A percentile compares a stretch with the other conserved stretches of the same genome.
Evolutionary conservation across 352 stramenopile species (phyloP).

Genomic region (Phytophthora fragariae): DNA sequence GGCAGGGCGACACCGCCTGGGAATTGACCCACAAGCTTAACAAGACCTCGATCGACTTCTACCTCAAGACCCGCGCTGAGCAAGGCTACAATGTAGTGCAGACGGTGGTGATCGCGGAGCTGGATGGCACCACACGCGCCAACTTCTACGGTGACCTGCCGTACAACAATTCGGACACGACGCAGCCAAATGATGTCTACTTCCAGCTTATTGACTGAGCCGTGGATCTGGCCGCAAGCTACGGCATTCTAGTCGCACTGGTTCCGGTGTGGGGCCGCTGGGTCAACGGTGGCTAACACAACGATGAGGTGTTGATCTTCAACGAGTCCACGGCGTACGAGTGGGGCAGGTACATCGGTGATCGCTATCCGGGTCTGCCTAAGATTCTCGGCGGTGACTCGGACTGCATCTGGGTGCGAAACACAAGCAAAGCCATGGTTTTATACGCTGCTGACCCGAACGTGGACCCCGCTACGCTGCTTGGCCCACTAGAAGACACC

Average conservation of each 20-base stretch:
- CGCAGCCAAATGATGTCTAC: slow-evolving; percentile 36
- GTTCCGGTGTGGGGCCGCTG: slow-evolving; percentile 35
- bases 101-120: slow-evolving; percentile 36
- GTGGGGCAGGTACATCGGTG: slow-evolving; percentile 28
- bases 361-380: slow-evolving; percentile 29
- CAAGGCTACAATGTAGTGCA: slow-evolving; percentile 40
- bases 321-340: slow-evolving; percentile 33
- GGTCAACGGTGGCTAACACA: slow-evolving; percentile 33
- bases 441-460: slow-evolving; percentile 1
- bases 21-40: slow-evolving; percentile 35
- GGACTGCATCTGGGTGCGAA: slow-evolving; percentile 28
- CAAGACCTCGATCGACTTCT: slow-evolving; percentile 43
- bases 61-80: slow-evolving; percentile 34
- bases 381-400: slow-evolving; percentile 36
- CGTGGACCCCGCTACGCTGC: slow-evolving; percentile 9
- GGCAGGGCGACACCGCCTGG: slow-evolving; percentile 38
- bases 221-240: slow-evolving; percentile 30
- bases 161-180: slow-evolving; percentile 39
- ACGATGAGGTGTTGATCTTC: slow-evolving; percentile 17
- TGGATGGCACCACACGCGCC: slow-evolving; percentile 30
- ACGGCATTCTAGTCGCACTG: slow-evolving; percentile 28
- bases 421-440: slow-evolving; percentile 17
- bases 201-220: slow-evolving; percentile 37
- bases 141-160: slow-evolving; percentile 41
- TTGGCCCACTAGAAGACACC: slow-evolving; percentile 19